A percentile compares a stretch with the other conserved stretches of the same genome.
These are phyloP conservation scores for Cadophora luteo-olivacea DNA, from an alignment of 2,329 filamentous ascomycete genomes.

Conservation along the genomic window DNA sequence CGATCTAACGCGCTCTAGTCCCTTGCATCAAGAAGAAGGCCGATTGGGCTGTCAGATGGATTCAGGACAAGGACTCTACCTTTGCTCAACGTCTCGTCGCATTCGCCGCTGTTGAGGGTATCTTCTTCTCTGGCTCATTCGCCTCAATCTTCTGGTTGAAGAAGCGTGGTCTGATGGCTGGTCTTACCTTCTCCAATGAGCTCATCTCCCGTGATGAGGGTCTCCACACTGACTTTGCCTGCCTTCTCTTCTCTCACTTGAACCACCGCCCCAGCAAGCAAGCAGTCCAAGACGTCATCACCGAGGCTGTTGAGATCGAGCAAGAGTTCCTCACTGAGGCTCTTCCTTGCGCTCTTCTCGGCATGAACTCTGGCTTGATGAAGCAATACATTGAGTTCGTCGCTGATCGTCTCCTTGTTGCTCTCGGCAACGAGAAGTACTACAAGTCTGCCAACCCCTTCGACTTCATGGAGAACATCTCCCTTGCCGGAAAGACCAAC, in stretches of 20 bases:
- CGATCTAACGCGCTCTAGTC: slow-evolving; percentile 58
- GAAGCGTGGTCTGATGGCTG: slow-evolving; percentile 99
- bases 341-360: slow-evolving; percentile 88
- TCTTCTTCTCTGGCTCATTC: slow-evolving; percentile 99
- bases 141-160: slow-evolving; percentile 99
- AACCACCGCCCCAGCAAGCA: slow-evolving; percentile 88
- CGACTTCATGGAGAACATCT: slow-evolving; percentile 99
- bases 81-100: slow-evolving; percentile 96
- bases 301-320: slow-evolving; percentile 92
- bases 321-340: slow-evolving; percentile 98
- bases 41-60: slow-evolving; percentile 97
- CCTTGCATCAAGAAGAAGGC: slow-evolving; percentile 98
- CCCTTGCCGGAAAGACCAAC: slow-evolving; percentile 98
- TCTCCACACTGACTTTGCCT: slow-evolving; percentile 99
- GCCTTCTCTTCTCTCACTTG: slow-evolving; percentile 95
- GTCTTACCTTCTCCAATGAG: slow-evolving; percentile 99
- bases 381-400: slow-evolving; percentile 99
- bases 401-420: slow-evolving; percentile 89
- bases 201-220: slow-evolving; percentile 99
- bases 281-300: slow-evolving; percentile 85
- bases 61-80: slow-evolving; percentile 88
- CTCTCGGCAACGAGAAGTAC: slow-evolving; percentile 92
- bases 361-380: slow-evolving; percentile 98
- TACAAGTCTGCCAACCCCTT: slow-evolving; percentile 96
- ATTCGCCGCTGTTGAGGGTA: slow-evolving; percentile 97